These are phyloP conservation scores for Fusarium penzigii DNA, from an alignment of 2,329 filamentous ascomycete genomes.

Conservation along the genomic window DNA sequence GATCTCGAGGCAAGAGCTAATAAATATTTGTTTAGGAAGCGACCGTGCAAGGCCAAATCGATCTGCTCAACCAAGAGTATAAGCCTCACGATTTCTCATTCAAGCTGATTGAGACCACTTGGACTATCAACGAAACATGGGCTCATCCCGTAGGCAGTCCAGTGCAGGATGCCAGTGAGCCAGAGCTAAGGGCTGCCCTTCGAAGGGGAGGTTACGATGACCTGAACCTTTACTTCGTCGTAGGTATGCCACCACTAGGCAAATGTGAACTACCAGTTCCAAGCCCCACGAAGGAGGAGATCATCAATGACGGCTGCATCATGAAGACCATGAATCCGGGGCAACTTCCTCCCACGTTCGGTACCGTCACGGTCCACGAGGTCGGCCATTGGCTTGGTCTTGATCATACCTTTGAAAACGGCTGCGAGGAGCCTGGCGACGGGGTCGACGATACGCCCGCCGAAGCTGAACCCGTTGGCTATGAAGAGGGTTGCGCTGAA, in stretches of 20 bases:
- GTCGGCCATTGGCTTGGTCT: constrained; percentile 17
- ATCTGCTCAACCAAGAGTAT: constrained; percentile 4
- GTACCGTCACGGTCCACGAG: constrained; percentile 3
- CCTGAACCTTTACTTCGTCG: constrained; percentile 11
- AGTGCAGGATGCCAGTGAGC: neutral
- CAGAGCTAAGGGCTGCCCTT: constrained; percentile 3
- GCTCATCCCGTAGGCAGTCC: neutral
- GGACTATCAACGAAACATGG: constrained; percentile 10
- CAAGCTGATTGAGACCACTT: constrained; percentile 6
- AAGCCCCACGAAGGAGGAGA: neutral
- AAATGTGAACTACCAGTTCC: constrained; percentile 12
- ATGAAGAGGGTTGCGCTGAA: neutral
- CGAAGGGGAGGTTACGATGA: constrained; percentile 12
- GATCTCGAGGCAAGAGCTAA: neutral
- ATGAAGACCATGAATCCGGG: neutral
- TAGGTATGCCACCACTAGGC: neutral
- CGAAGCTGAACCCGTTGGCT: neutral
- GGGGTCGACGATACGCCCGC: constrained; percentile 13
- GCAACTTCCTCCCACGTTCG: neutral
- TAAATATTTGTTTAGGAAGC: neutral
- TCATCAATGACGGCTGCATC: constrained; percentile 12
- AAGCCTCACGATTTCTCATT: constrained; percentile 10
- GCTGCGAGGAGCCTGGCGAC: constrained; percentile 12
- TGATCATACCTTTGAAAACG: constrained; percentile 15
- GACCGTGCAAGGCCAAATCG: neutral